Base-by-base conservation (phyloP, 1,284 basidiomycete genomes). In the Apiotrichum siamense region DNA sequence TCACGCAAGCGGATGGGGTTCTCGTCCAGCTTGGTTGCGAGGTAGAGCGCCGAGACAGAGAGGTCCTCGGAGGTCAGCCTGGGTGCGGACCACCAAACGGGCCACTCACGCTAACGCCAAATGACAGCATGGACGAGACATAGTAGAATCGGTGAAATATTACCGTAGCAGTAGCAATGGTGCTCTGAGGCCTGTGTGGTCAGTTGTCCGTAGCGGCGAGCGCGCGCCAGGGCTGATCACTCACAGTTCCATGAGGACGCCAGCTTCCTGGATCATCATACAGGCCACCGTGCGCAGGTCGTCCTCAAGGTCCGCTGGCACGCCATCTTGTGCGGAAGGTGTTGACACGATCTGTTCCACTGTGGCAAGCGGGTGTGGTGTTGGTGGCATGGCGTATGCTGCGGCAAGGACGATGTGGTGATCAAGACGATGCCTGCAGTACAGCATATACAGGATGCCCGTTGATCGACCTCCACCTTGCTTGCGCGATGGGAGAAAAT, bases 101-200 rank as follows among this genome's bases (percentile, higher is more conserved):
- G 9, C 27, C 24, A 78, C 83, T 72, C 64, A 94, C 92, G 59
- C 84, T 85, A 52, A 96, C 84, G 24, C 88, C 84, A 70, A 94
- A 99, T 54, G 91, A 86, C 65, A 86, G 85, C 83, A 98, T 83
- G 4, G 92, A 96, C 5, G 87, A 86, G 17, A 96, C 89, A 75
- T 84, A 97, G 87, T 86, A 98, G 78, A 98, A 99, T 26, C 94
- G 80, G 60, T 98, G 94, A 69, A 94, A 94, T 4, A 99, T 76
- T 35, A 97, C 90, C 69, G 97, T 93, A 0, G 96, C 96, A 0
- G 91, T 90, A 5, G 94, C 91, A 62, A 96, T 88, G 7, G 92
- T 92, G 37, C 92, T 89, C 70, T 99, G 96, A 55, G 97, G 96
- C 69, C 92, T 96, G 42, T n/a, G n/a, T n/a, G n/a, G n/a, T n/a